Base-by-base conservation (phyloP, 2,329 filamentous ascomycete genomes). In the Alternaria sp. region DNA sequence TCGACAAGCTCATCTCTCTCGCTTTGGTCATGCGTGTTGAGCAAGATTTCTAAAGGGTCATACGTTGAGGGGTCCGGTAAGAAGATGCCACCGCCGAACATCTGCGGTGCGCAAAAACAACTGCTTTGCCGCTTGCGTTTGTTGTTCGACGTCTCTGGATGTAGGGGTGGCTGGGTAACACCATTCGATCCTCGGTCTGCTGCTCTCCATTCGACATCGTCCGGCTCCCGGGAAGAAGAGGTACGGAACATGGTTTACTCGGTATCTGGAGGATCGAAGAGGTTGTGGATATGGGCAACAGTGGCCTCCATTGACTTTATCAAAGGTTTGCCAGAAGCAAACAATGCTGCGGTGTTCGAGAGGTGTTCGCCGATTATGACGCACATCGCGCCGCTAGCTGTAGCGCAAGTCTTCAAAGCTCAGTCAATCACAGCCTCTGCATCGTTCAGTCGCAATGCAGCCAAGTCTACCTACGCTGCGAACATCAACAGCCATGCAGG, bases 1-100 rank as follows among this genome's bases (percentile, higher is more conserved):
- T 75, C 64, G 1, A 80, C 81, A 9, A 82, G 67, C 10, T 70
- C 61, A 52, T 82, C 74, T 44, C 73, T 71, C 65, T 81, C 72
- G 21, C 72, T 57, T n/a, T 43, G 23, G 19, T 77, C 74, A 17
- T 77, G 64, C 0, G 72, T 68, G 50, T 80, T 81, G n/a, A 81
- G 71, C 17, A 81, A 46, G n/a, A 76, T 73, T 59, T 75, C 67
- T 52, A 81, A 79, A 1, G 78, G 74, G 36, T 78, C 78, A 51
- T 77, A 78, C 0, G 76, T 79, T 21, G 76, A 71, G 17, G 67
- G 64, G 49, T 75, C 71, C 21, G 75, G 74, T 5, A 74, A 70
- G 54, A 74, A 75, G 7, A 78, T 74, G 30, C 76, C 76, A n/a
- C 76, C 75, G 9, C 69, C 68, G 21, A 78, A 74, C 61, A 78